phyloP scores from a whole-genome alignment of 768 basidiomycete genomes.

The Mycena pura region DNA sequence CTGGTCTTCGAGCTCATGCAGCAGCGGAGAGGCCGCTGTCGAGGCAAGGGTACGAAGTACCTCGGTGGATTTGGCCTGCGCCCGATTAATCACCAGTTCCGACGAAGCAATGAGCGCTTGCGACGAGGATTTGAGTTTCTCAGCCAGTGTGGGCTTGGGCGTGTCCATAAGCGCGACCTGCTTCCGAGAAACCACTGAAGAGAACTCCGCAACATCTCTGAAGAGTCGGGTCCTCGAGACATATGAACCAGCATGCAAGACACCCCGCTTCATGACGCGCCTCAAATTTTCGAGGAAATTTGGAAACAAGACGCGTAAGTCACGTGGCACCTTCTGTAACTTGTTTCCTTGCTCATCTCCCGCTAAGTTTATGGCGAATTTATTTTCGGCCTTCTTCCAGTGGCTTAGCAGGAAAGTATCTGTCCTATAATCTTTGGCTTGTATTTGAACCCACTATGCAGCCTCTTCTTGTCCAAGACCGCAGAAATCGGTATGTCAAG shows the following conservation, averaged over 20 bases:
- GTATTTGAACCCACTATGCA: slow-evolving; percentile 31
- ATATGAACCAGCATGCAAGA: slow-evolving; percentile 11
- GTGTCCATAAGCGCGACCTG: neutral
- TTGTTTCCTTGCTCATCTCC: neutral
- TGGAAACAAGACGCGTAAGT: neutral
- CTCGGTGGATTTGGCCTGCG: slow-evolving; percentile 6
- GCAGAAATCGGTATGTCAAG: slow-evolving; percentile 65
- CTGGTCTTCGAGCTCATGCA: slow-evolving; percentile 4
- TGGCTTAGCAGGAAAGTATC: slow-evolving; percentile 51
- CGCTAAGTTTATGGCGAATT: slow-evolving; percentile 44
- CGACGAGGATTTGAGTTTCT: slow-evolving; percentile 5
- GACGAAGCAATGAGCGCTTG: neutral
- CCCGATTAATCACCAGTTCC: slow-evolving; percentile 7
- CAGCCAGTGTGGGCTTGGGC: slow-evolving; percentile 1
- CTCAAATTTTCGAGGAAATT: neutral
- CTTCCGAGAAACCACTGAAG: neutral
- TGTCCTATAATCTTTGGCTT: neutral
- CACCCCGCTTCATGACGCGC: slow-evolving; percentile 23
- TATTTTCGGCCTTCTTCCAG: slow-evolving; percentile 50
- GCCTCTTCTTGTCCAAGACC: slow-evolving; percentile 86
- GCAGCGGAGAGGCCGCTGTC: neutral
- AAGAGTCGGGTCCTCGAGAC: neutral
- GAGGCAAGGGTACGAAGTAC: slow-evolving; percentile 20
- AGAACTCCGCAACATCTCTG: neutral
- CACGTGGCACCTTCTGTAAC: neutral